Conservation (phyloP, 371 early-diverging fungal genomes). For the Mucor indicus region DNA sequence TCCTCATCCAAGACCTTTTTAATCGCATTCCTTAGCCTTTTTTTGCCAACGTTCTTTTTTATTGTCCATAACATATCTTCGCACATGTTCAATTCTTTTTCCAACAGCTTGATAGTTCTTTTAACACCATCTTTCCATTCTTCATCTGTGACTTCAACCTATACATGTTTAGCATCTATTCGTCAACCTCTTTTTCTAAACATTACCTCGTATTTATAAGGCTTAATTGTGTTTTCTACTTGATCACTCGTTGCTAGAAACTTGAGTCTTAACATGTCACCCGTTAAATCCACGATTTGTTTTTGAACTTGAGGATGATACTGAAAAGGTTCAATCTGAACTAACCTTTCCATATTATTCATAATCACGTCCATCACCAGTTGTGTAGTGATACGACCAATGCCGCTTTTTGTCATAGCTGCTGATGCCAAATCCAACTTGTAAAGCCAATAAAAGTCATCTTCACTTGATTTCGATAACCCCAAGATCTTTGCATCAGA, state of each 20-base stretch:
- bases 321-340: constrained; percentile 76
- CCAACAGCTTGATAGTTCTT: constrained; percentile 68
- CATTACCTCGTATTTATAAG: constrained; percentile 85
- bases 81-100: constrained; percentile 71
- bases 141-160: constrained; percentile 81
- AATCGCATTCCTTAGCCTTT: constrained; percentile 79
- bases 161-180: neutral
- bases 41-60: constrained; percentile 70
- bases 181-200: neutral
- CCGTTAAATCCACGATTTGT: constrained; percentile 73
- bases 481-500: constrained; percentile 67
- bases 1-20: constrained; percentile 55
- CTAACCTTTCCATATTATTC: constrained; percentile 75
- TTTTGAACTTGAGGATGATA: constrained; percentile 79
- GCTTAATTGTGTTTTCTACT: constrained; percentile 97
- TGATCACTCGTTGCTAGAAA: constrained; percentile 88
- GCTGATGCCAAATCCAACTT: constrained; percentile 80
- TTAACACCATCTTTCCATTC: constrained; percentile 91
- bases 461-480: constrained; percentile 50
- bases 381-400: constrained; percentile 89
- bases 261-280: constrained; percentile 77
- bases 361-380: constrained; percentile 83
- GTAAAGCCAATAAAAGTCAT: constrained; percentile 78
- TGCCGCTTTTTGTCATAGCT: constrained; percentile 87
- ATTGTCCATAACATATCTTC: constrained; percentile 68